A percentile compares a stretch with the other conserved stretches of the same genome.
Conservation (phyloP, 495 filamentous ascomycete genomes). For the Jackrogersella multiformis region DNA sequence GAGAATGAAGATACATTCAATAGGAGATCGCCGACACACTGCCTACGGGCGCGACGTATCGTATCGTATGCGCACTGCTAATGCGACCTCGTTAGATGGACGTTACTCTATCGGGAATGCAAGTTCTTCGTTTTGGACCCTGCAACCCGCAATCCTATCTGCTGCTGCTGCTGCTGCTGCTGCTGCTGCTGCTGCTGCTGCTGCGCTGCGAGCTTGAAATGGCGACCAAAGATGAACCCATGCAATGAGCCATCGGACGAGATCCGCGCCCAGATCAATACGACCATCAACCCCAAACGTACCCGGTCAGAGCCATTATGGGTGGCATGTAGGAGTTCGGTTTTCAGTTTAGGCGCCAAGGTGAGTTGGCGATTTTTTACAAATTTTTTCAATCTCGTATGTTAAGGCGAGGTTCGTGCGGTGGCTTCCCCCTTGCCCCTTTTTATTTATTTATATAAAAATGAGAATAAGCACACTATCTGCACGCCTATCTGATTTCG, state of each 20-base stretch:
- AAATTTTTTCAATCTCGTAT: conserved; percentile 21
- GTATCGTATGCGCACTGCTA: conserved; percentile 8
- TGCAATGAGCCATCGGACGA: conserved; percentile 33
- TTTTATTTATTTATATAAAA: too few species aligned
- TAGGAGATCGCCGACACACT: conserved; percentile 4
- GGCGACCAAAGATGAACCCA: conserved; percentile 30
- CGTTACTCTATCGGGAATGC: conserved; percentile 13
- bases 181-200: conserved; percentile 8
- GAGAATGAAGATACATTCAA: conserved; percentile 13
- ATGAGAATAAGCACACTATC: conserved; percentile 42
- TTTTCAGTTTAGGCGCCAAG: conserved; percentile 20
- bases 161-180: conserved; percentile 13
- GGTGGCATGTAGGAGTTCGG: not conserved
- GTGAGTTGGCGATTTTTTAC: conserved; percentile 4
- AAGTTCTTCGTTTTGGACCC: conserved; percentile 19
- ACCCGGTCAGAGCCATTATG: conserved; percentile 29
- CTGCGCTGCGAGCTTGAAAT: conserved; percentile 29
- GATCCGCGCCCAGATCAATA: conserved; percentile 39
- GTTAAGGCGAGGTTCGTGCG: conserved; percentile 23
- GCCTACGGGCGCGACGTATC: conserved; percentile 3
- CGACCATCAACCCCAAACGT: conserved; percentile 27
- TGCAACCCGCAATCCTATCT: conserved; percentile 30
- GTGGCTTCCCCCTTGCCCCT: conserved; percentile 26
- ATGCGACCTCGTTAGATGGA: conserved; percentile 29
- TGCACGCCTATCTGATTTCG: conserved; percentile 30